phyloP scores from a whole-genome alignment of 768 basidiomycete species.

The Porphyrellus cyaneotinctus region DNA sequence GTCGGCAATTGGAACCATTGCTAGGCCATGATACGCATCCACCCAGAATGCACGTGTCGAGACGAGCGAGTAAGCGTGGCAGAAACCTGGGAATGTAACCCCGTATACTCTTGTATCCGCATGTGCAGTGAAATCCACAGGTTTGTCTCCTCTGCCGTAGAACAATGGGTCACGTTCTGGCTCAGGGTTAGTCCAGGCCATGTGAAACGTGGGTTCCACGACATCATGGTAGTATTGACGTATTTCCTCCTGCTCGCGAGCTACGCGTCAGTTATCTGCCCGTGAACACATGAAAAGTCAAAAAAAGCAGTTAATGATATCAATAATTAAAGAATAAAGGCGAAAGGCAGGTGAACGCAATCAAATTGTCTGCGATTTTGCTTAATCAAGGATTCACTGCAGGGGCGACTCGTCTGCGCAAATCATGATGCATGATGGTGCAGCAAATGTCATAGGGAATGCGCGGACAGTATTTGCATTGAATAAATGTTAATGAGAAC shows the following conservation, averaged over 20 bases:
- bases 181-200: constrained; percentile 7
- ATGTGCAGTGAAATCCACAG: neutral
- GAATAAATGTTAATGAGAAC: constrained; percentile 1
- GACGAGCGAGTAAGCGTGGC: constrained; percentile 53
- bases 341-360: constrained; percentile 8
- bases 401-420: constrained; percentile 3
- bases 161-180: neutral
- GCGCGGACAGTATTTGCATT: constrained; percentile 5
- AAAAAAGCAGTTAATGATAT: constrained; percentile 2
- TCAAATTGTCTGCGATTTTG: neutral
- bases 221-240: constrained; percentile 29
- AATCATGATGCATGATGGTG: constrained; percentile 8
- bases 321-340: constrained; percentile 9
- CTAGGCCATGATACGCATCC: constrained; percentile 74
- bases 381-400: constrained; percentile 17
- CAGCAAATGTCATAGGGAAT: neutral
- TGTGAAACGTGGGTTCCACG: constrained; percentile 30
- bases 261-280: constrained; percentile 17
- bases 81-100: constrained; percentile 29
- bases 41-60: constrained; percentile 81
- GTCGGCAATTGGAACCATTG: constrained; percentile 86
- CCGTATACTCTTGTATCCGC: constrained; percentile 1
- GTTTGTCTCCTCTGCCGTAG: neutral
- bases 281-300: constrained; percentile 8
- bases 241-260: constrained; percentile 31